Conservation (phyloP, 805 yeast species). For the Candida nitratophila region DNA sequence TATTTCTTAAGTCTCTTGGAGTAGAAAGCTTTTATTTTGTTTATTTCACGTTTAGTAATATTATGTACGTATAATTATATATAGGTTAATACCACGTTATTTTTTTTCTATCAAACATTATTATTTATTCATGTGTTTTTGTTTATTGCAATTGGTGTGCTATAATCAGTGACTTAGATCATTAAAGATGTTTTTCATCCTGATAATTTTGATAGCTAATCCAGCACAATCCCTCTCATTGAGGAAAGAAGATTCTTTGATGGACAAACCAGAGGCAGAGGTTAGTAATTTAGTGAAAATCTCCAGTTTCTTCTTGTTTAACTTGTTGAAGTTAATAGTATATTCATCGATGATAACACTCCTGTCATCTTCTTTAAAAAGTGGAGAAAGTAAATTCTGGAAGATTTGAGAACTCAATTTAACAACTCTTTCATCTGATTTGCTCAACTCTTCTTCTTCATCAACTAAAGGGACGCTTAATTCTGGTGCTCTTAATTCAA, state of each 20-base stretch:
- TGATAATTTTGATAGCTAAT: constrained; percentile 19
- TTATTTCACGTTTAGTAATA: no score
- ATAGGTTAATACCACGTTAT: no score
- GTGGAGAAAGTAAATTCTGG: constrained; percentile 24
- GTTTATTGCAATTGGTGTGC: no score
- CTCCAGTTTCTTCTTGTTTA: constrained; percentile 13
- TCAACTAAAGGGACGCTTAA: constrained; percentile 25
- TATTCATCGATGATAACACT: neutral
- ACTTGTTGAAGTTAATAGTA: constrained; percentile 5
- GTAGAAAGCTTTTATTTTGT: neutral
- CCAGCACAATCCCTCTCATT: constrained; percentile 29
- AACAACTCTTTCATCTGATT: constrained; percentile 16
- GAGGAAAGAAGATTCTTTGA: constrained; percentile 34
- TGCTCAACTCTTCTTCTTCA: neutral
- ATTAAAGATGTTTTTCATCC: constrained; percentile 19
- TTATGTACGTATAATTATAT: no score
- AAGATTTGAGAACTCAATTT: constrained; percentile 26
- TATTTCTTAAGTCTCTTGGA: constrained; percentile 25
- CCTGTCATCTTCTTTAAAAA: constrained; percentile 11
- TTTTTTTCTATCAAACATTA: no score
- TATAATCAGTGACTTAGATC: neutral
- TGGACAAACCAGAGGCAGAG: constrained; percentile 21
- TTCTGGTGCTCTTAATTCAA: constrained; percentile 44
- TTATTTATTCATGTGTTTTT: no score
- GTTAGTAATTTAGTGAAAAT: constrained; percentile 16